Percentiles rank a stretch among this genome's conserved stretches.
These are phyloP conservation scores for Leptomonas pyrrhocoris DNA, from an alignment of 208 protist genomes.

Conservation along the genomic window DNA sequence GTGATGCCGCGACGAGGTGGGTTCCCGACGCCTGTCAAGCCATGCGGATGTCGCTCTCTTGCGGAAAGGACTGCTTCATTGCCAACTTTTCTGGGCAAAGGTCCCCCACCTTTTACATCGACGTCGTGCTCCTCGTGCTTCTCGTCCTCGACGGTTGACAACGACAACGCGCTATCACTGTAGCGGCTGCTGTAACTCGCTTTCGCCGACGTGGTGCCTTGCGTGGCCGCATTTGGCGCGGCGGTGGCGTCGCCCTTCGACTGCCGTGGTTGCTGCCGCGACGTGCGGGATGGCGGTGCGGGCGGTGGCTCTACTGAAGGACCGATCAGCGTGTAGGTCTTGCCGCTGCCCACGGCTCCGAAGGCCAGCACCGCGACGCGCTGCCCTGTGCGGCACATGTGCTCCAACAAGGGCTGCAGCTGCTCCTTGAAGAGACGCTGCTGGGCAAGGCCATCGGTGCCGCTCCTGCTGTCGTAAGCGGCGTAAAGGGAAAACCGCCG, in stretches of 20 bases:
- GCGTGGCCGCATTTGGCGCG: not conserved
- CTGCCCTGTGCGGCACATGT: constrained; percentile 38
- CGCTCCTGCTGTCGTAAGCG: constrained; percentile 16
- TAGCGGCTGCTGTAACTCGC: not conserved
- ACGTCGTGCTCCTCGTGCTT: not conserved
- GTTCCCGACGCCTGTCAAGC: constrained; percentile 10
- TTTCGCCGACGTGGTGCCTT: not conserved
- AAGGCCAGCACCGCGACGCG: constrained; percentile 63
- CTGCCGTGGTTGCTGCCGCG: not conserved
- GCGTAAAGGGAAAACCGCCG: constrained; percentile 20
- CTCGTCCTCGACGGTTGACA: not conserved
- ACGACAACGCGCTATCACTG: not conserved
- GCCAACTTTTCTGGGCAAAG: not conserved
- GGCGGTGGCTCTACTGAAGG: constrained; percentile 5
- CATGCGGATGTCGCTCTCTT: not conserved
- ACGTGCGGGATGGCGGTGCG: not conserved
- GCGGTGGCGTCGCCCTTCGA: not conserved
- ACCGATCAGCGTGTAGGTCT: constrained; percentile 78
- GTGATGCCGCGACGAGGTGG: constrained; percentile 21
- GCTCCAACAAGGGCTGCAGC: constrained; percentile 39
- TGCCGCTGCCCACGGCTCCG: constrained; percentile 72
- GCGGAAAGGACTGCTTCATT: not conserved
- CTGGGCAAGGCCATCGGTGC: constrained; percentile 7
- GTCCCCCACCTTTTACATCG: not conserved
- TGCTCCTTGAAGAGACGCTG: constrained; percentile 38